These are phyloP conservation scores for Suhomyces wounanorum DNA, from an alignment of 1,139 yeast genomes.

Conservation along the genomic window DNA sequence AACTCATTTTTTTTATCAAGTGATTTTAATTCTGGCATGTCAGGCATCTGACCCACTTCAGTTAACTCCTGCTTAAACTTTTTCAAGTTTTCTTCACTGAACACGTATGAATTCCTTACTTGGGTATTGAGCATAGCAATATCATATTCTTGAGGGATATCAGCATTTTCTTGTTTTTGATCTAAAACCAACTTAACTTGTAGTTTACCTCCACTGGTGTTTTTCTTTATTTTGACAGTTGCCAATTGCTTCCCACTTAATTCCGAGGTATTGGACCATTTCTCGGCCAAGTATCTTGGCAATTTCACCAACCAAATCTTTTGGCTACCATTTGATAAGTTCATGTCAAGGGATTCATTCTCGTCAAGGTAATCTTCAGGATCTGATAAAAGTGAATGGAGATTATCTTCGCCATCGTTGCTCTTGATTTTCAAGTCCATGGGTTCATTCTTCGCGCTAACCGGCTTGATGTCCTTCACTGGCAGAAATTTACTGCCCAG, in stretches of 20 bases:
- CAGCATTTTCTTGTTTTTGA: constrained; percentile 37
- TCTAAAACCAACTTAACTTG: constrained; percentile 62
- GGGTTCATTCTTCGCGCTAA: constrained; percentile 3
- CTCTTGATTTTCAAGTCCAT: constrained; percentile 15
- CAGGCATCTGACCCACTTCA: constrained; percentile 51
- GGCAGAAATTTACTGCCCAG: constrained; percentile 7
- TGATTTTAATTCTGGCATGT: constrained; percentile 44
- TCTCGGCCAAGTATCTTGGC: constrained; percentile 82
- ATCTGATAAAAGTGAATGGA: constrained; percentile 40
- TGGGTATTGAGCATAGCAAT: constrained; percentile 73
- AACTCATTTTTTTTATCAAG: constrained; percentile 28
- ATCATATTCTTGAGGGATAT: constrained; percentile 83
- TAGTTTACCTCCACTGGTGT: constrained; percentile 42
- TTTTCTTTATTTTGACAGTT: constrained; percentile 67
- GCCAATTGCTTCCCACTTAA: constrained; percentile 80
- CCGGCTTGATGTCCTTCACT: constrained; percentile 4
- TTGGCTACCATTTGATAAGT: constrained; percentile 52
- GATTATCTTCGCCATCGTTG: constrained; percentile 28
- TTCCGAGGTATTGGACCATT: constrained; percentile 68
- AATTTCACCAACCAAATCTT: constrained; percentile 91
- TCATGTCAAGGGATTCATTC: constrained; percentile 64
- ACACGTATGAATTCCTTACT: constrained; percentile 85
- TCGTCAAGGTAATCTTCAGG: constrained; percentile 54
- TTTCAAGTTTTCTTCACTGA: constrained; percentile 82
- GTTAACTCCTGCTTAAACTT: constrained; percentile 62